A percentile compares a stretch with the other conserved stretches of the same genome.
These are phyloP conservation scores for Thuja plicata DNA, from an alignment of 83 land plant genomes.

Conservation along the genomic window DNA sequence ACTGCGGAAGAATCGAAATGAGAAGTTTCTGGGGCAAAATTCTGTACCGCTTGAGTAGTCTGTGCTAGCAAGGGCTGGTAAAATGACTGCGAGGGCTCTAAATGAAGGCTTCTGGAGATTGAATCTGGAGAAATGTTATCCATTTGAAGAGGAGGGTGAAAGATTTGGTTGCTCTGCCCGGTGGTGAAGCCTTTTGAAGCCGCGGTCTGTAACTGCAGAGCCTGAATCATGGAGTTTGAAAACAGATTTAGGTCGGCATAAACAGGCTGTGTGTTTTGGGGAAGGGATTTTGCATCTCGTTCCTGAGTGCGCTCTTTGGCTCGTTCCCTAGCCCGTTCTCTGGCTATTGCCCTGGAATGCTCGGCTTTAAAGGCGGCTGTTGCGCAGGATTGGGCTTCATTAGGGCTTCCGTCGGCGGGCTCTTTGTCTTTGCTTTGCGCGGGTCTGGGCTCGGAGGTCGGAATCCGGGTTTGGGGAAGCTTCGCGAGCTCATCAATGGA, in stretches of 20 bases:
- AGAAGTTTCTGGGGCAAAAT: background rate
- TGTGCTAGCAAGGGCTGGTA: background rate
- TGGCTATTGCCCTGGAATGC: slow-evolving; percentile 2
- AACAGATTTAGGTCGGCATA: background rate
- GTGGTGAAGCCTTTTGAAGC: slow-evolving; percentile 5
- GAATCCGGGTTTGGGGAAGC: slow-evolving; percentile 53
- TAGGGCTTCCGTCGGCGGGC: background rate
- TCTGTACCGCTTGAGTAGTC: background rate
- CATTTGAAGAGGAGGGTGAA: background rate
- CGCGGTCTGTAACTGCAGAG: background rate
- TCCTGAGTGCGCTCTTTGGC: slow-evolving; percentile 6
- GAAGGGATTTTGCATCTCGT: background rate
- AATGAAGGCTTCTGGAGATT: background rate
- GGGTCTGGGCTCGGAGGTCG: slow-evolving; percentile 10
- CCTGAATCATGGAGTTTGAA: background rate
- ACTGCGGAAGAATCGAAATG: slow-evolving; percentile 14
- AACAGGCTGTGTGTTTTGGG: too few species aligned
- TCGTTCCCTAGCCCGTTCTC: slow-evolving; percentile 13
- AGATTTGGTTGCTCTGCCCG: background rate
- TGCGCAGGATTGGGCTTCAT: slow-evolving; percentile 18
- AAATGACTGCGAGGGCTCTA: background rate
- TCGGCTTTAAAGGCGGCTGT: background rate
- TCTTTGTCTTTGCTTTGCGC: background rate
- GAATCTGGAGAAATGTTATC: slow-evolving; percentile 1
- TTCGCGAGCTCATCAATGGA: slow-evolving; percentile 66